These are phyloP conservation scores for Phlebopus sp. DNA, from an alignment of 1,284 basidiomycete species.

Conservation along the genomic window DNA sequence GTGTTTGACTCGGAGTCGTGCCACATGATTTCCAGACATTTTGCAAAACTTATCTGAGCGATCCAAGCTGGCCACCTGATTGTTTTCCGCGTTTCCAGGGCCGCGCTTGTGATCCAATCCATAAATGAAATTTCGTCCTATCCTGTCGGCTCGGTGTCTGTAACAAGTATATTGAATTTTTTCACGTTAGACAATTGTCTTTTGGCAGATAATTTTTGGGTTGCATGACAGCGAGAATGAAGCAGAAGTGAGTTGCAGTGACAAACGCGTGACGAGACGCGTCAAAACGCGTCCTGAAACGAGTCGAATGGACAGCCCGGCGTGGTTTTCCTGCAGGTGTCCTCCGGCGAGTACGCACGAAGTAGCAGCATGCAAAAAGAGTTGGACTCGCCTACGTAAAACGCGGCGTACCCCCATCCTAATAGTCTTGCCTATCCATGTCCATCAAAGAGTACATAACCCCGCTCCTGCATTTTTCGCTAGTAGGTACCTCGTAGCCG, in stretches of 20 bases:
- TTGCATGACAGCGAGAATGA: conserved; percentile 4
- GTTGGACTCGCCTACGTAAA: conserved; percentile 24
- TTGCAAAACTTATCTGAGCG: not conserved
- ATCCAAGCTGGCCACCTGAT: not conserved
- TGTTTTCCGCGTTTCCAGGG: not conserved
- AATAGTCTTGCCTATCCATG: conserved; percentile 4
- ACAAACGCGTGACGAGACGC: conserved; percentile 25
- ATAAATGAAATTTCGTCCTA: conserved; percentile 17
- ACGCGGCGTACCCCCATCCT: conserved; percentile 18
- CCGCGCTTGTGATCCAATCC: not conserved
- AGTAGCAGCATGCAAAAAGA: too few relatives aligned
- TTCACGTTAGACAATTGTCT: conserved; percentile 2
- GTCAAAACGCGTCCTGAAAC: conserved; percentile 25
- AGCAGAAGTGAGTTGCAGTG: not conserved
- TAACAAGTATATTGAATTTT: not conserved
- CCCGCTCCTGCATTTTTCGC: not conserved
- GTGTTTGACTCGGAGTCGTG: not conserved
- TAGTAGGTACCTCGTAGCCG: not conserved
- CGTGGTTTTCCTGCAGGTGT: not conserved
- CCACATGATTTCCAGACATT: not conserved
- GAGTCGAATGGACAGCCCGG: conserved; percentile 10
- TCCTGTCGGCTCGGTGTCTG: conserved; percentile 12
- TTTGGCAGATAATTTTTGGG: conserved; percentile 5
- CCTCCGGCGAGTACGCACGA: conserved; percentile 21
- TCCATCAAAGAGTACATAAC: not conserved